Base-by-base conservation (phyloP, 2,329 filamentous ascomycete species). In the Ceratocystis ficicola region DNA sequence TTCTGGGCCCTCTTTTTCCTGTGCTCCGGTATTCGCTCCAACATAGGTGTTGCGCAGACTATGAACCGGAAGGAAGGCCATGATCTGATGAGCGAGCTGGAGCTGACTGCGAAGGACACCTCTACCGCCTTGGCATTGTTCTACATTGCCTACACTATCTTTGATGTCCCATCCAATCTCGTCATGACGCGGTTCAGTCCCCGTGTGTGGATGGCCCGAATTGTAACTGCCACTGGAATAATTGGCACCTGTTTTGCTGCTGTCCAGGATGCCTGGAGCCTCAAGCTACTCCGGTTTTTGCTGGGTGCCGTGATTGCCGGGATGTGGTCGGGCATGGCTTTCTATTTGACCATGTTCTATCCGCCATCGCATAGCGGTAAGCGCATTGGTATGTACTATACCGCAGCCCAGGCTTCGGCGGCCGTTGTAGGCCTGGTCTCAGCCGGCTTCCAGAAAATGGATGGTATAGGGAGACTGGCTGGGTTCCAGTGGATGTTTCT, bases 291-390 rank as follows among this genome's bases (percentile, higher is more conserved):
- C 32, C 86, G 91, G 6, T 86, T 96, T 66, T 80, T 96, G 10
- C 83, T 96, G 5, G 91, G 91, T 61, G 82, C 94, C 15, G 90
- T 95, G 28, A 92, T 92, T 73, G 91, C 91, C 1, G 91, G 91
- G 60, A 91, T 96, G 87, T 96, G 91, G 91, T 91, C 91, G 0
- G 91, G 91, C 62, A 95, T 96, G 91, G 85, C 90, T 8, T 94
- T 94, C 74, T 96, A 95, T 72, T 80, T 96, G 60, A 95, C 91
- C 0, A 80, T 95, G 6, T 96, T 95, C 78, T 96, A 96, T 72
- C 91, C 91, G 5, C 90, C 91, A 0, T 89, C 88, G 5, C 83
- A 89, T 12, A 94, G 88, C 1, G 91, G 89, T 15, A 95, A 94
- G 77, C 83, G 91, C 48, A 95, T 96, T 69, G 91, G 91, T 46